phyloP scores from a whole-genome alignment of 2,329 filamentous ascomycete genomes.

The Leptographium galeiforme region DNA sequence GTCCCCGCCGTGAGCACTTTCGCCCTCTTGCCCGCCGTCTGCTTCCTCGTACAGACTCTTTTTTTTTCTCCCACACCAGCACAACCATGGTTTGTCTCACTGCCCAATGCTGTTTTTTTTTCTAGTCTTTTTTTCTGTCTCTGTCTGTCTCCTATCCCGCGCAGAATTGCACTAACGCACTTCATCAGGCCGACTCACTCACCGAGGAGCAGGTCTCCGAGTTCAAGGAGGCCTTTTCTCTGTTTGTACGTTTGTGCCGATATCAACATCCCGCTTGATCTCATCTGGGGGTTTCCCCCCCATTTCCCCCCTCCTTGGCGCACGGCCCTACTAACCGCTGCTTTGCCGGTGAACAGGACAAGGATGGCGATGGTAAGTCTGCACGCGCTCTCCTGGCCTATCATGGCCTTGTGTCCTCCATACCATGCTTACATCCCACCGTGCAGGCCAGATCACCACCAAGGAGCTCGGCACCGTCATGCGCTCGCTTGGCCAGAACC shows the following conservation, averaged over 20 bases:
- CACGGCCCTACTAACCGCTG: background rate
- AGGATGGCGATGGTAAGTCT: slow-evolving; percentile 16
- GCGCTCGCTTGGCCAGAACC: slow-evolving; percentile 81
- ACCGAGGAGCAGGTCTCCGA: slow-evolving; percentile 99
- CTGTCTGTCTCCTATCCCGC: background rate
- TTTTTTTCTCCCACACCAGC: background rate
- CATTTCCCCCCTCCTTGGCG: background rate
- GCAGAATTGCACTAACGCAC: background rate
- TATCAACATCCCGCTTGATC: background rate
- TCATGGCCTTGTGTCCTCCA: background rate
- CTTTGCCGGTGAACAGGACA: slow-evolving; percentile 11
- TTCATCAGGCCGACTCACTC: slow-evolving; percentile 80
- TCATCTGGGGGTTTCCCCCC: background rate
- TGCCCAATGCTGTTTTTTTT: background rate
- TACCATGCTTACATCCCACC: too few species aligned
- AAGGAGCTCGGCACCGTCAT: slow-evolving; percentile 85
- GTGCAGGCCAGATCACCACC: slow-evolving; percentile 73
- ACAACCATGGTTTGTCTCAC: background rate
- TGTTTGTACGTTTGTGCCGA: slow-evolving; percentile 64
- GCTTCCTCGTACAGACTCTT: background rate
- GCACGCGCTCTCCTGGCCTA: background rate
- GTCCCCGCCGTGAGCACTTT: background rate
- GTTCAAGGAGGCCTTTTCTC: slow-evolving; percentile 99
- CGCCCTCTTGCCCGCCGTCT: slow-evolving; percentile 4
- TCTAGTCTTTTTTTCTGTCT: background rate